phyloP scores from a whole-genome alignment of 495 filamentous ascomycete species.

The Aspergillus sparsus region DNA sequence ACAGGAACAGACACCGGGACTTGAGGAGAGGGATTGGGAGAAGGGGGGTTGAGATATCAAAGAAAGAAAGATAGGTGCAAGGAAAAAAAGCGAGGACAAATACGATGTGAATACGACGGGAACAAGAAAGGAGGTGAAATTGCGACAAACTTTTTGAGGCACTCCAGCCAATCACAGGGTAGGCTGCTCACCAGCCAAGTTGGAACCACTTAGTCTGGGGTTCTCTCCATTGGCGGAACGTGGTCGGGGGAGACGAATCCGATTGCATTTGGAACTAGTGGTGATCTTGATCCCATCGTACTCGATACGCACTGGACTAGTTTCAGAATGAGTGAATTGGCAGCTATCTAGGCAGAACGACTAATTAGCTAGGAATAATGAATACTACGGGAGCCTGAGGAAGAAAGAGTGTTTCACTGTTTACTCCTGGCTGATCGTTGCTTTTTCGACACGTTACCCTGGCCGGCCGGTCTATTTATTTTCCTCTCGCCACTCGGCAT shows the following conservation, averaged over 20 bases:
- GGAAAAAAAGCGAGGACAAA: constrained; percentile 22
- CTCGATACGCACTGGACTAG: no score
- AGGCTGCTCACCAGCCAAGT: constrained; percentile 18
- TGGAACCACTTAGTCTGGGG: constrained; percentile 11
- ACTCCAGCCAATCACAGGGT: constrained; percentile 24
- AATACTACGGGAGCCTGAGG: no score
- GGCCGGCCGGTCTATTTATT: not conserved
- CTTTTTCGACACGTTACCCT: not conserved
- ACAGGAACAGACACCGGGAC: not conserved
- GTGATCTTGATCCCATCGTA: no score
- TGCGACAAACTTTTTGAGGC: constrained; percentile 27
- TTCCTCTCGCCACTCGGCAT: no score
- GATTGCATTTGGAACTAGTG: no score
- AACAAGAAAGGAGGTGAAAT: constrained; percentile 29
- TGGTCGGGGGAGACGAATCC: not conserved
- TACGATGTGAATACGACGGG: constrained; percentile 24
- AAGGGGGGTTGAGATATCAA: not conserved
- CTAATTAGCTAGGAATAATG: no score
- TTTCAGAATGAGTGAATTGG: no score
- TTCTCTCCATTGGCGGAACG: not conserved
- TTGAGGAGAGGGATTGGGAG: constrained; percentile 15
- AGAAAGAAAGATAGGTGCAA: constrained; percentile 17
- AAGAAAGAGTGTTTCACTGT: no score
- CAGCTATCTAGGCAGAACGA: no score
- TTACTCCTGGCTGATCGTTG: not conserved